A percentile compares a stretch with the other conserved stretches of the same genome.
These are phyloP conservation scores for Roridomyces roridus DNA, from an alignment of 768 basidiomycete species.

Conservation along the genomic window DNA sequence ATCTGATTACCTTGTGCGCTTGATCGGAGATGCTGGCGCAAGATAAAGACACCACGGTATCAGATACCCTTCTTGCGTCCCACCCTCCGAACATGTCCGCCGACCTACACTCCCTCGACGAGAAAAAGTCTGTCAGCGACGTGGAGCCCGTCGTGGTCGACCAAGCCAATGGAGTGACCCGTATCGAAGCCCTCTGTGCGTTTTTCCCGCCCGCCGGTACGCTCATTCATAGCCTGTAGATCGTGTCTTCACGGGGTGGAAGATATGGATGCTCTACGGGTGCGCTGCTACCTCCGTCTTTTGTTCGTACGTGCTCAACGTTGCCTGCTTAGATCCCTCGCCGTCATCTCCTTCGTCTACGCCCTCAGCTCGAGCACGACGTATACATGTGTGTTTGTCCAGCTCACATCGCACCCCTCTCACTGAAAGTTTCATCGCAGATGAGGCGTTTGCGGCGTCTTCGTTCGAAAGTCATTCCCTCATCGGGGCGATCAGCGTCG, in stretches of 20 bases:
- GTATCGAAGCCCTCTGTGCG: constrained; percentile 27
- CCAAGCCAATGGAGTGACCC: constrained; percentile 10
- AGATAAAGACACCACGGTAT: too few relatives aligned
- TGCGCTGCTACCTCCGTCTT: not conserved
- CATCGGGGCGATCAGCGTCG: constrained; percentile 22
- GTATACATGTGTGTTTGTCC: not conserved
- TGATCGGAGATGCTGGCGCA: not conserved
- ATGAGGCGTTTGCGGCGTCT: constrained; percentile 10
- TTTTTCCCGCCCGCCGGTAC: not conserved
- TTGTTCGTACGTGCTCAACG: not conserved
- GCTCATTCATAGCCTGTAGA: not conserved
- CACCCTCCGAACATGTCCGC: constrained; percentile 1
- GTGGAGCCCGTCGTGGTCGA: not conserved
- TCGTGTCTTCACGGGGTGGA: constrained; percentile 12
- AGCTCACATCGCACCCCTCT: not conserved
- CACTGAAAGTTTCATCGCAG: not conserved
- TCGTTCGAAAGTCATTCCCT: constrained; percentile 19
- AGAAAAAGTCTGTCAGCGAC: not conserved
- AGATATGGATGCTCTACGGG: constrained; percentile 14
- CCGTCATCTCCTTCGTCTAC: constrained; percentile 9
- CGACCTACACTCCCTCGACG: not conserved
- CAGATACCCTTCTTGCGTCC: too few relatives aligned
- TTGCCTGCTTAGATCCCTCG: not conserved
- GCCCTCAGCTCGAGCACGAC: constrained; percentile 9
- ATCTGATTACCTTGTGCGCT: not conserved